phyloP scores from a whole-genome alignment of 176 grass and related monocot species.

The Bromus sterilis region DNA sequence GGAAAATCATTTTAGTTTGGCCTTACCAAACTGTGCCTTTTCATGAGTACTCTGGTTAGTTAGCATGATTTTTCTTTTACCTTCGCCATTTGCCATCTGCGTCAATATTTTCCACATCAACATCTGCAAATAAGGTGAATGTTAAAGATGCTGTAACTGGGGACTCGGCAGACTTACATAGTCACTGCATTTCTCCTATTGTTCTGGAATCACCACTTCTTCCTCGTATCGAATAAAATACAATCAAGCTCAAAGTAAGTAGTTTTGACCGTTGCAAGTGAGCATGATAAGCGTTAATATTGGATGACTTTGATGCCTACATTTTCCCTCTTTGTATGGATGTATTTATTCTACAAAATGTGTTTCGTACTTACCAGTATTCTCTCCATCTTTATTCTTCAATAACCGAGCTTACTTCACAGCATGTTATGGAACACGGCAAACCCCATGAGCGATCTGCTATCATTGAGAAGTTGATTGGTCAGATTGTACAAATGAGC shows the following conservation, averaged over 20 bases:
- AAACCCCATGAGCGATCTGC: constrained; percentile 32
- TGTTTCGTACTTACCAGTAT: background rate
- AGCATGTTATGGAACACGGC: constrained; percentile 43
- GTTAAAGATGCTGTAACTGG: background rate
- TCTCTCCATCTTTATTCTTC: background rate
- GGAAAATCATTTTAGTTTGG: background rate
- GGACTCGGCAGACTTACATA: background rate
- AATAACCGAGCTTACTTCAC: background rate
- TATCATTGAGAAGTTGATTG: constrained; percentile 33
- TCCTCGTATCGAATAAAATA: background rate
- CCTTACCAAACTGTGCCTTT: background rate
- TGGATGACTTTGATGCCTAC: background rate
- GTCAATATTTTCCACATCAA: background rate
- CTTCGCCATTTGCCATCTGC: background rate
- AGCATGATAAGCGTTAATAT: background rate
- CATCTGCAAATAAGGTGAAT: background rate
- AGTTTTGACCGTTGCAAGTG: background rate
- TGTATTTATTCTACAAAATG: background rate
- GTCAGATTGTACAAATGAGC: constrained; percentile 53
- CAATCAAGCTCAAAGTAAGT: background rate
- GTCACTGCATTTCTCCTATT: background rate
- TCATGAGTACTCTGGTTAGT: background rate
- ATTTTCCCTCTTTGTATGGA: background rate
- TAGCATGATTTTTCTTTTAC: background rate
- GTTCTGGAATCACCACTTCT: background rate